Conservation (phyloP, 2,329 filamentous ascomycete species). For the Fusarium sp. region DNA sequence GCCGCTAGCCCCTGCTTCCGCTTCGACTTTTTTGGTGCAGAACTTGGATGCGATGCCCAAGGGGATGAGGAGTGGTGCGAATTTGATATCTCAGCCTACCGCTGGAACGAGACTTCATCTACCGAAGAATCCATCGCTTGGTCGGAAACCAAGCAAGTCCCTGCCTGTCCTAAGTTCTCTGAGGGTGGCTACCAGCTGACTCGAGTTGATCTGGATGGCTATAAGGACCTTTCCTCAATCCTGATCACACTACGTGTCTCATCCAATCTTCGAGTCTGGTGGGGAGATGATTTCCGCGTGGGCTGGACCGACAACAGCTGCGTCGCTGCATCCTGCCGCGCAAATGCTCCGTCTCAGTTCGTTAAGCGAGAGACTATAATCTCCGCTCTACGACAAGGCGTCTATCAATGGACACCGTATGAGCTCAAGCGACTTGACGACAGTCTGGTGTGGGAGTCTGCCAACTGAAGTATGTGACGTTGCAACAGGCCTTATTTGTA, state of each 20-base stretch:
- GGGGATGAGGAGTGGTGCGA: conserved; percentile 53
- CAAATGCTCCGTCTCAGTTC: conserved; percentile 37
- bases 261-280: conserved; percentile 54
- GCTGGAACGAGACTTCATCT: conserved; percentile 48
- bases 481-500: conserved; percentile 12
- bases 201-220: conserved; percentile 52
- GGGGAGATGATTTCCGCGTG: conserved; percentile 55
- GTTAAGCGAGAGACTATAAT: conserved; percentile 50
- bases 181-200: conserved; percentile 51
- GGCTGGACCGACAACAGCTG: conserved; percentile 57
- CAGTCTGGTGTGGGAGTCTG: conserved; percentile 47
- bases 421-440: conserved; percentile 51
- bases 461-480: conserved; percentile 41
- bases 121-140: conserved; percentile 54
- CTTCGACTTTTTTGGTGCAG: conserved; percentile 55
- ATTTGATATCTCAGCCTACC: conserved; percentile 56
- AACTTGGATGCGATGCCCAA: conserved; percentile 53
- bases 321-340: conserved; percentile 52
- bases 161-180: conserved; percentile 52
- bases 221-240: conserved; percentile 54
- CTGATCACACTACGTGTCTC: conserved; percentile 54
- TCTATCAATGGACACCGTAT: conserved; percentile 50
- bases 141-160: conserved; percentile 54
- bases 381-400: conserved; percentile 47
- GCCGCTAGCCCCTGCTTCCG: conserved; percentile 52